Percentiles rank a stretch among this genome's conserved stretches.
Conservation (phyloP, 2,329 filamentous ascomycete species). For the Aspergillus carbonarius region DNA sequence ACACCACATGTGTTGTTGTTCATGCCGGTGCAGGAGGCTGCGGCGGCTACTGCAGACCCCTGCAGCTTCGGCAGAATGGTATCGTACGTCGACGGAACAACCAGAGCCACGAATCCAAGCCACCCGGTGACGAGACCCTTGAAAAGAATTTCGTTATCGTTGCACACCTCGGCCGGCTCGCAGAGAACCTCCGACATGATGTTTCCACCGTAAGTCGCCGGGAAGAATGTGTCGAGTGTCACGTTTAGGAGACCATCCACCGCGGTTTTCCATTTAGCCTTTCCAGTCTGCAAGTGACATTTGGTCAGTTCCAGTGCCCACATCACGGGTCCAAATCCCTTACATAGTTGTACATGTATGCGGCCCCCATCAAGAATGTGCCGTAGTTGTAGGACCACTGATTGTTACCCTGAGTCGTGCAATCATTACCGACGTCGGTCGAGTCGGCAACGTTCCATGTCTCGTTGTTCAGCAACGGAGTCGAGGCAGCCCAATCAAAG, state of each 20-base stretch:
- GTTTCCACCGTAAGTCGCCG: slow-evolving; percentile 29
- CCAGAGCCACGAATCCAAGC: slow-evolving; percentile 59
- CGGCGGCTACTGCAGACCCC: slow-evolving; percentile 59
- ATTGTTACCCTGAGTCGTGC: slow-evolving; percentile 59
- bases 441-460: slow-evolving; percentile 65
- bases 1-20: slow-evolving; percentile 63
- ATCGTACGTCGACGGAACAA: slow-evolving; percentile 60
- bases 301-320: slow-evolving; percentile 32
- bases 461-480: slow-evolving; percentile 60
- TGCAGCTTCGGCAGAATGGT: slow-evolving; percentile 59
- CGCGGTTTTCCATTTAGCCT: slow-evolving; percentile 54
- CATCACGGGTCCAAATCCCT: slow-evolving; percentile 12
- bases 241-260: slow-evolving; percentile 57
- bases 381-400: slow-evolving; percentile 70
- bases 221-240: slow-evolving; percentile 52
- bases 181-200: slow-evolving; percentile 67
- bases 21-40: slow-evolving; percentile 59
- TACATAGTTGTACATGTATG: slow-evolving; percentile 67
- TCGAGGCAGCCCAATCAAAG: slow-evolving; percentile 60
- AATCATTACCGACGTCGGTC: slow-evolving; percentile 57
- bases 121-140: slow-evolving; percentile 69
- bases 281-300: slow-evolving; percentile 39
- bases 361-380: slow-evolving; percentile 59
- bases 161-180: slow-evolving; percentile 61
- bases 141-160: slow-evolving; percentile 69